Conservation (phyloP, 1,139 yeast genomes). For the Kodamaea sp. region DNA sequence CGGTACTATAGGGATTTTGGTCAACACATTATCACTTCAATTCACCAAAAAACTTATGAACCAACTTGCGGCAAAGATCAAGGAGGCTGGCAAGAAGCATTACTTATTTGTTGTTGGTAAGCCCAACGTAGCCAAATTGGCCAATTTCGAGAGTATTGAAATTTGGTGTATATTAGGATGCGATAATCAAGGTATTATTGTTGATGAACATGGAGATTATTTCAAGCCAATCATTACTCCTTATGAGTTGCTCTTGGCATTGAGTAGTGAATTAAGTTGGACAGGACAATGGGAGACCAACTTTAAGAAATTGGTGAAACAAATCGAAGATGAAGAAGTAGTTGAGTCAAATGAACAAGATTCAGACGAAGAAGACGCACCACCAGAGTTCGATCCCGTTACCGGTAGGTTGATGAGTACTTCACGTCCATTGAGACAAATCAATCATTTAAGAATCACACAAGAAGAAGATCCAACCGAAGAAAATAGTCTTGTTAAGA, state of each 20-base stretch:
- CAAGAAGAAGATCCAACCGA: conserved; percentile 22
- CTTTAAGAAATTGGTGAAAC: conserved; percentile 51
- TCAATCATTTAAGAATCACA: conserved; percentile 61
- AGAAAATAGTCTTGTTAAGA: conserved; percentile 43
- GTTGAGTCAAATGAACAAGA: conserved; percentile 14
- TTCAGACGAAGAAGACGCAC: conserved; percentile 38
- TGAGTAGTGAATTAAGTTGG: conserved; percentile 75
- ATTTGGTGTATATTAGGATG: conserved; percentile 95
- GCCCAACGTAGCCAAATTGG: conserved; percentile 96
- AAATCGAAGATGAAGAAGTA: conserved; percentile 20
- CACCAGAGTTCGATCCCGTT: conserved; percentile 85
- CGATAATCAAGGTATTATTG: conserved; percentile 85
- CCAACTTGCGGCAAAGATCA: conserved; percentile 56
- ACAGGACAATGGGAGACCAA: conserved; percentile 91
- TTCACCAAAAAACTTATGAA: conserved; percentile 65
- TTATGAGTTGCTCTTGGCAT: conserved; percentile 78
- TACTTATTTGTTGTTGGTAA: conserved; percentile 95
- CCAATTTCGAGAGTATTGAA: conserved; percentile 89
- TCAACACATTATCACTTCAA: conserved; percentile 79
- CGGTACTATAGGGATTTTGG: conserved; percentile 85
- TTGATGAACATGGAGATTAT: conserved; percentile 74
- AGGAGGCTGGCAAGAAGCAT: conserved; percentile 80
- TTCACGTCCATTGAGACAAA: conserved; percentile 69
- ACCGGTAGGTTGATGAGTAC: conserved; percentile 71
- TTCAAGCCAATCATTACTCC: conserved; percentile 93